These are phyloP conservation scores for Suillus subalutaceus DNA, from an alignment of 768 basidiomycete genomes.

Conservation along the genomic window DNA sequence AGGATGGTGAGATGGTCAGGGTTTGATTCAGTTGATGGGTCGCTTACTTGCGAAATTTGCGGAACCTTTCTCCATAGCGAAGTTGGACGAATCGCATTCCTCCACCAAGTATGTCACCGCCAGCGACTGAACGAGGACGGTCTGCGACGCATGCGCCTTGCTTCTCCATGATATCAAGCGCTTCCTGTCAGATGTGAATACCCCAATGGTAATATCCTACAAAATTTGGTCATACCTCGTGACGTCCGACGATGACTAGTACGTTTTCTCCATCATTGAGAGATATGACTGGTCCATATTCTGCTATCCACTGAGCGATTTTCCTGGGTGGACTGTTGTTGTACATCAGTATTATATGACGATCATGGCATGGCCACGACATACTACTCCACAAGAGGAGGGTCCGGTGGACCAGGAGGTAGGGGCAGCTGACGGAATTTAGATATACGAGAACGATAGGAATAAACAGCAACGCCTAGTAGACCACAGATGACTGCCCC, in stretches of 20 bases:
- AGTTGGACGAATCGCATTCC: constrained; percentile 60
- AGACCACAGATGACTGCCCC: neutral
- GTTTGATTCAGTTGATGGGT: constrained; percentile 9
- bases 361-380: neutral
- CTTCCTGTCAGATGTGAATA: constrained; percentile 26
- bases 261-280: constrained; percentile 9
- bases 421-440: neutral
- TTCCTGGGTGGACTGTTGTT: neutral
- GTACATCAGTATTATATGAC: neutral
- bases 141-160: constrained; percentile 55
- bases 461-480: neutral
- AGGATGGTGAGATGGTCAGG: neutral
- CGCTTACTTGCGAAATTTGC: constrained; percentile 54
- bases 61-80: constrained; percentile 56
- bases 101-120: constrained; percentile 57
- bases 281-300: constrained; percentile 14
- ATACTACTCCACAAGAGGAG: constrained; percentile 9
- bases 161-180: constrained; percentile 62
- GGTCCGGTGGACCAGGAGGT: constrained; percentile 12
- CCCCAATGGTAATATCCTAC: constrained; percentile 25
- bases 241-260: constrained; percentile 14
- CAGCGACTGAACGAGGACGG: constrained; percentile 54
- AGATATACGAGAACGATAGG: neutral
- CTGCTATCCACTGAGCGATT: constrained; percentile 13
- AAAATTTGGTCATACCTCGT: constrained; percentile 2